Evolutionary conservation across 2,329 filamentous ascomycete species (phyloP).

Genomic region (Talaromyces sp.): DNA sequence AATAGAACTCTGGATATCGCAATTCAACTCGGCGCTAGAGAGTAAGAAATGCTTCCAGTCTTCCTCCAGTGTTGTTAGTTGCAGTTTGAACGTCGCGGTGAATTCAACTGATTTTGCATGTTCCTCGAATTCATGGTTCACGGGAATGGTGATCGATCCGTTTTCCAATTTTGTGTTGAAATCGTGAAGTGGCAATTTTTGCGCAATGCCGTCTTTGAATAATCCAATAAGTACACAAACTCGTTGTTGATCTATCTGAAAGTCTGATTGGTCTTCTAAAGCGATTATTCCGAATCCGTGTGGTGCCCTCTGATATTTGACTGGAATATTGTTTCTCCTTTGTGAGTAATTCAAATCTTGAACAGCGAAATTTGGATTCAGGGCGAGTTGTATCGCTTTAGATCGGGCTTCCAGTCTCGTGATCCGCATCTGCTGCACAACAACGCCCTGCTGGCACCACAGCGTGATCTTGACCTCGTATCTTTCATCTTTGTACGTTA

Average conservation of each 20-base stretch:
- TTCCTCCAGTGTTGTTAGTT: neutral
- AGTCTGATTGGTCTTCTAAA: conserved; percentile 1
- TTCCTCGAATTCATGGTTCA: neutral
- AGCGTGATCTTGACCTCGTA: conserved; percentile 1
- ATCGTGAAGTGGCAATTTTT: neutral
- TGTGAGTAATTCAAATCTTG: neutral
- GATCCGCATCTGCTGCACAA: conserved; percentile 1
- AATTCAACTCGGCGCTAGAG: neutral
- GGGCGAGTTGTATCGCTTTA: conserved; percentile 1
- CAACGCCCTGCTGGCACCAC: conserved; percentile 3
- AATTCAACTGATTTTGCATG: neutral
- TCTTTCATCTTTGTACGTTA: conserved; percentile 6
- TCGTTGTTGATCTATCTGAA: neutral
- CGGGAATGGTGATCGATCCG: neutral
- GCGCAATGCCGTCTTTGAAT: conserved; percentile 7
- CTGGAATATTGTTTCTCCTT: neutral
- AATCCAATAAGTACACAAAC: conserved; percentile 10
- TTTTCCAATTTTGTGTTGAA: neutral
- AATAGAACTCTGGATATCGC: neutral
- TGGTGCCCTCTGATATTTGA: conserved; percentile 5
- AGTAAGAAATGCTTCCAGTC: neutral
- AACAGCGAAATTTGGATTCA: neutral
- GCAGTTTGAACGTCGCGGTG: neutral
- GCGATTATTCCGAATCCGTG: conserved; percentile 9
- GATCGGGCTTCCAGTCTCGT: neutral